Evolutionary conservation across 1,284 basidiomycete genomes (phyloP), one percentile per base, ranked within the genome.

Genomic region (Melanopsichium pennsylvanicum): DNA sequence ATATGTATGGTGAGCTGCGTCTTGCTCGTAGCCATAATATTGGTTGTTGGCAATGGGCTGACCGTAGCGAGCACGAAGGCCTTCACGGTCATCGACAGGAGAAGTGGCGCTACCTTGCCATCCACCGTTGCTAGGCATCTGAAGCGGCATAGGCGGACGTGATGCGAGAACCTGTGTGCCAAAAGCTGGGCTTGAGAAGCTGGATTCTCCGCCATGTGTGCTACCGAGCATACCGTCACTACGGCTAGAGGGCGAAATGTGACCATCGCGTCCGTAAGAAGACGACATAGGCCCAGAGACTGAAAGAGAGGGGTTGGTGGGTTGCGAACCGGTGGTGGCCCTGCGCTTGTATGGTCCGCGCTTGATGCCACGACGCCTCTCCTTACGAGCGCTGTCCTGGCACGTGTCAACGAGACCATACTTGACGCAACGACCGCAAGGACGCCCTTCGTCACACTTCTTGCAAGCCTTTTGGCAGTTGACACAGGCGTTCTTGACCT

Each of bases 381-480:
- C 90, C 84, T 91, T 92, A 73, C 90, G 86, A 82, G 88, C 86
- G 40, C 89, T 90, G 83, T 91, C 88, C 73, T 89, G 83, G 79
- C 90, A 92, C 72, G 88, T 88, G 79, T 90, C 89, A 39, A 86
- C 84, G 66, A 89, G 85, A 76, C 90, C 90, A 75, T 92, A 92
- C 83, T 89, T 90, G 81, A 91, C 88, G 74, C 90, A 92, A 68
- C 90, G 88, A 67, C 90, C 87, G 81, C 91, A 92, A 59, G 90
- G 90, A 56, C 90, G 85, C 59, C 88, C 89, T 75, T 91, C 89
- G 83, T 92, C 91, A 81, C 91, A 92, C 82, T 91, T 91, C 85
- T 92, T 92, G 85, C 90, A 92, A 1, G 91, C 89, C 81, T 90
- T 90, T 82, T 92, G 90, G 80, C 90, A 92, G 74, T 90, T 90